Conservation (phyloP, 2,329 filamentous ascomycete genomes). For the Neophaeococcomyces mojaviensis region DNA sequence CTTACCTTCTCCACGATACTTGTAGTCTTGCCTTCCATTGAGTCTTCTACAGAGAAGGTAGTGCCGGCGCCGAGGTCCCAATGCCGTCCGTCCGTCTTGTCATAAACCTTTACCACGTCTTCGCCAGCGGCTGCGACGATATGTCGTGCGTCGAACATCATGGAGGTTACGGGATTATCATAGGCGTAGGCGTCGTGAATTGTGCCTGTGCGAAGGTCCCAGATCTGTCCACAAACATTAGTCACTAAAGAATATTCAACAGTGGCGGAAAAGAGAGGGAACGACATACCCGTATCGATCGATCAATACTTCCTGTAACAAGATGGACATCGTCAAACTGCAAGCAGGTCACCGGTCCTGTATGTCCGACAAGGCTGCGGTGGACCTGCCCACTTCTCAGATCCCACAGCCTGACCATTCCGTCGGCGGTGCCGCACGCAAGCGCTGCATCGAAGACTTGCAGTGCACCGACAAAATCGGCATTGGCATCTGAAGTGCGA, state of each 20-base stretch:
- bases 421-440: conserved; percentile 92
- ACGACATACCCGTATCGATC: conserved; percentile 78
- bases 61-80: conserved; percentile 92
- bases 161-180: conserved; percentile 81
- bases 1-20: conserved; percentile 75
- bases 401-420: conserved; percentile 96
- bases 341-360: conserved; percentile 83
- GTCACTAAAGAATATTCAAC: conserved; percentile 8
- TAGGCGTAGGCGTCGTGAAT: conserved; percentile 96
- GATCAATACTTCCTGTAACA: conserved; percentile 84
- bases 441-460: conserved; percentile 95
- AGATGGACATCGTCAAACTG: conserved; percentile 96
- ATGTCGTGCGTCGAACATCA: conserved; percentile 90
- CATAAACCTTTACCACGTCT: conserved; percentile 93
- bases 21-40: conserved; percentile 57
- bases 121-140: conserved; percentile 89
- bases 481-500: conserved; percentile 57
- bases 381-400: conserved; percentile 94
- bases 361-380: conserved; percentile 89
- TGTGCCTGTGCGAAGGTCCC: conserved; percentile 92
- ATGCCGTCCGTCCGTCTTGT: conserved; percentile 90
- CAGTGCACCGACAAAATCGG: conserved; percentile 88
- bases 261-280: neutral
- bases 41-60: conserved; percentile 41
- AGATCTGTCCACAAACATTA: conserved; percentile 59